These are phyloP conservation scores for Drechslerella dactyloides DNA, from an alignment of 2,329 filamentous ascomycete genomes.

Conservation along the genomic window DNA sequence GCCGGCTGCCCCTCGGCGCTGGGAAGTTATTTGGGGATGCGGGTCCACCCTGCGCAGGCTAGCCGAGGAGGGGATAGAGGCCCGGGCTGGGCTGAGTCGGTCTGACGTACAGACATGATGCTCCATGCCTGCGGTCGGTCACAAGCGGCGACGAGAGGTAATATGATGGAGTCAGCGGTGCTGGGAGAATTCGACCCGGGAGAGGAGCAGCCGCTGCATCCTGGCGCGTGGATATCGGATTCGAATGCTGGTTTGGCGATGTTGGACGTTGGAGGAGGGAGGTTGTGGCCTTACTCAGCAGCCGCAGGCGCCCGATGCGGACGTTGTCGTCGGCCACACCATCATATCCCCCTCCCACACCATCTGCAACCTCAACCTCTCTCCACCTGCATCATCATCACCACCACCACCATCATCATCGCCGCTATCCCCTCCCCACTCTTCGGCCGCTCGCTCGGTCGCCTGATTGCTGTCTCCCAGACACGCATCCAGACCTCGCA, in stretches of 20 bases:
- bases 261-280: too few species aligned
- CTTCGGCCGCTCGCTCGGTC: not conserved
- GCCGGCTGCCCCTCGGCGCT: too few species aligned
- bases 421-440: not conserved
- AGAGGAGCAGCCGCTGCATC: too few species aligned
- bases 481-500: not conserved
- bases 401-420: not conserved
- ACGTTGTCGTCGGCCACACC: not conserved
- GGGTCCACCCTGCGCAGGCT: not conserved
- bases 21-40: not conserved
- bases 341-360: not conserved
- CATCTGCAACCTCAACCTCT: not conserved
- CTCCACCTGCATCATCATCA: not conserved
- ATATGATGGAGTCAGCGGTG: too few species aligned
- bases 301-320: too few species aligned
- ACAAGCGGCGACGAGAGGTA: not conserved
- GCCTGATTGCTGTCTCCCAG: not conserved
- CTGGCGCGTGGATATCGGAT: too few species aligned
- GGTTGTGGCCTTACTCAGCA: too few species aligned
- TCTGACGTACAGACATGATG: conserved; percentile 2
- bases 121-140: not conserved
- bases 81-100: not conserved
- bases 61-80: not conserved
- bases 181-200: too few species aligned
- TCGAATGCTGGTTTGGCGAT: too few species aligned